A percentile compares a stretch with the other conserved stretches of the same genome.
Evolutionary conservation across 352 stramenopile species (phyloP).

Genomic region (Phytophthora litchii): DNA sequence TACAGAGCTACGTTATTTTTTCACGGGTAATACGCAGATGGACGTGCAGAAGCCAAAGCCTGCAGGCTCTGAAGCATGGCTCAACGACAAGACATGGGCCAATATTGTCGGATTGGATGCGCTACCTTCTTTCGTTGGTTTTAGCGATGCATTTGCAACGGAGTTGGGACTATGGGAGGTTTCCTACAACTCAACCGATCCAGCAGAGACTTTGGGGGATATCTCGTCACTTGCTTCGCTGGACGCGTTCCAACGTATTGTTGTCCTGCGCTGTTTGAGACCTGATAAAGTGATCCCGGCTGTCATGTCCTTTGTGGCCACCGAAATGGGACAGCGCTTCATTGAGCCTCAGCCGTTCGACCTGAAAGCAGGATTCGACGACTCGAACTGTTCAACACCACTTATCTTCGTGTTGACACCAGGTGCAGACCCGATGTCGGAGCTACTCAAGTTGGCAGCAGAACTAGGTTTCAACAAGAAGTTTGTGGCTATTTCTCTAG

Average conservation of each 20-base stretch:
- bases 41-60: conserved; percentile 86
- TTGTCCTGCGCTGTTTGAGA: conserved; percentile 91
- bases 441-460: conserved; percentile 92
- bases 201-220: conserved; percentile 64
- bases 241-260: conserved; percentile 90
- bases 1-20: conserved; percentile 90
- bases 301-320: conserved; percentile 91
- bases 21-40: conserved; percentile 93
- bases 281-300: conserved; percentile 93
- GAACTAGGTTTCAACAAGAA: conserved; percentile 93
- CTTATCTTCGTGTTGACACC: conserved; percentile 96
- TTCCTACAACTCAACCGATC: conserved; percentile 89
- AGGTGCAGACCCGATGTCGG: conserved; percentile 94
- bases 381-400: conserved; percentile 94
- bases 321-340: conserved; percentile 90
- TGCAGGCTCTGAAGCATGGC: conserved; percentile 57
- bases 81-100: conserved; percentile 91
- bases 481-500: conserved; percentile 93
- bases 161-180: conserved; percentile 69
- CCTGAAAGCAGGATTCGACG: conserved; percentile 90
- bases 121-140: conserved; percentile 53
- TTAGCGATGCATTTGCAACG: conserved; percentile 57
- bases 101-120: conserved; percentile 84
- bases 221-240: conserved; percentile 62
- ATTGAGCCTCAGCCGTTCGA: conserved; percentile 95